phyloP scores from a whole-genome alignment of 306 rosid species.

The Canavalia ensiformis region DNA sequence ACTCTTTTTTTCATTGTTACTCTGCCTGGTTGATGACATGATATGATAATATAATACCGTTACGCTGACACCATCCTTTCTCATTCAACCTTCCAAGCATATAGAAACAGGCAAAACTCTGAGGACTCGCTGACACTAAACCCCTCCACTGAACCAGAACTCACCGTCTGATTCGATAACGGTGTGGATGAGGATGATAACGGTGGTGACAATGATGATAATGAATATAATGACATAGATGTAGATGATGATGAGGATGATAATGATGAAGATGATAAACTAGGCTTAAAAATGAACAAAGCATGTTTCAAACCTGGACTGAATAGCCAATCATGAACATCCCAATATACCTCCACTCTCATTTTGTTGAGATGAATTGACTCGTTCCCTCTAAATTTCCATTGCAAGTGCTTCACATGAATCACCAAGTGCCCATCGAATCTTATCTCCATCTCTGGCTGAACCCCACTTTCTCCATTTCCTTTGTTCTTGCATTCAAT shows the following conservation, averaged over 20 bases:
- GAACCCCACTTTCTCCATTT: slow-evolving; percentile 54
- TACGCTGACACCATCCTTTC: slow-evolving; percentile 17
- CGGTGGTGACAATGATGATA: slow-evolving; percentile 21
- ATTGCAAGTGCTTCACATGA: slow-evolving; percentile 86
- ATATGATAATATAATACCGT: slow-evolving; percentile 1
- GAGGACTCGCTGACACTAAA: slow-evolving; percentile 55
- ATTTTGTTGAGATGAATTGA: slow-evolving; percentile 62
- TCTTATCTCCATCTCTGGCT: slow-evolving; percentile 89
- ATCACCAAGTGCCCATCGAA: slow-evolving; percentile 79
- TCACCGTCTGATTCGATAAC: slow-evolving; percentile 48
- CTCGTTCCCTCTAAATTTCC: slow-evolving; percentile 97
- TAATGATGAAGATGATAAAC: slow-evolving; percentile 49
- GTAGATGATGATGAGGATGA: slow-evolving; percentile 21
- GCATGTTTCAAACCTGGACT: slow-evolving; percentile 83
- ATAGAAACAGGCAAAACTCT: slow-evolving; percentile 73
- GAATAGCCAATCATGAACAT: slow-evolving; percentile 96
- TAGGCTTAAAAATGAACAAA: slow-evolving; percentile 80
- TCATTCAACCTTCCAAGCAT: slow-evolving; percentile 88
- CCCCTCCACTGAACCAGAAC: slow-evolving; percentile 52
- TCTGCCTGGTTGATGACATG: not conserved
- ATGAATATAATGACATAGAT: not conserved
- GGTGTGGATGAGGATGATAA: slow-evolving; percentile 53
- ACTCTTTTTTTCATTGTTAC: slow-evolving; percentile 38
- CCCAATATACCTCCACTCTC: slow-evolving; percentile 86
- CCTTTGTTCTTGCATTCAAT: slow-evolving; percentile 69